Percentiles rank a stretch among this genome's conserved stretches.
These are phyloP conservation scores for Psophocarpus tetragonolobus DNA, from an alignment of 306 rosid species.

Conservation along the genomic window DNA sequence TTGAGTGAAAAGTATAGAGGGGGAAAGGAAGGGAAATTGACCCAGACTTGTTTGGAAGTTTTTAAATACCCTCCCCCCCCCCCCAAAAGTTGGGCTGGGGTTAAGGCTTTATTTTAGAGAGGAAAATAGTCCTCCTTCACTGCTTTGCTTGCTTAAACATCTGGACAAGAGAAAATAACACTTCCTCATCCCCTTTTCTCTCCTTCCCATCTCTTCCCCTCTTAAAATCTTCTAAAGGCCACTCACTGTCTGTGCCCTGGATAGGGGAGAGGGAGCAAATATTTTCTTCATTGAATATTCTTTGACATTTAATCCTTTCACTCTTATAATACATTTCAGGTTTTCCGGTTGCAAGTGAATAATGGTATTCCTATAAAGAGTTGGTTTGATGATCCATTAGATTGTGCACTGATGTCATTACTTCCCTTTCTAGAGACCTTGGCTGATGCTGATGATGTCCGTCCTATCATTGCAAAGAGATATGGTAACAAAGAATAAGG, in stretches of 20 bases:
- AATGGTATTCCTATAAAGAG: constrained; percentile 99
- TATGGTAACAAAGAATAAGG: constrained; percentile 90
- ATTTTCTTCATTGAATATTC: constrained; percentile 16
- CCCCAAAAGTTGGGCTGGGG: background rate
- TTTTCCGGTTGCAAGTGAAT: constrained; percentile 94
- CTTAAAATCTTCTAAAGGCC: background rate
- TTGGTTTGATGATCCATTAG: constrained; percentile 97
- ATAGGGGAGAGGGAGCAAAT: constrained; percentile 9
- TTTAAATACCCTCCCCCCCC: background rate
- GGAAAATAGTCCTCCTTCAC: background rate
- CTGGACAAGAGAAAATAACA: constrained; percentile 12
- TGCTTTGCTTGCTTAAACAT: background rate
- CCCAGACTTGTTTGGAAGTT: background rate
- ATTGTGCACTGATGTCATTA: constrained; percentile 79
- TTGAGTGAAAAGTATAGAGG: background rate
- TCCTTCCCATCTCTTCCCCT: background rate
- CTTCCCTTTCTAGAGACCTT: constrained; percentile 96
- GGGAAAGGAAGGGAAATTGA: constrained; percentile 7
- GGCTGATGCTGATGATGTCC: constrained; percentile 93
- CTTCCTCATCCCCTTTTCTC: background rate
- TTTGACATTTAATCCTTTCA: constrained; percentile 39
- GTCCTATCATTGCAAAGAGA: constrained; percentile 86
- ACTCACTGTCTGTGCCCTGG: background rate
- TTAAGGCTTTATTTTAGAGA: constrained; percentile 11
- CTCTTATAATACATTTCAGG: constrained; percentile 65